phyloP scores from a whole-genome alignment of 1,139 yeast species.

The Candida pseudoviswanathii region DNA sequence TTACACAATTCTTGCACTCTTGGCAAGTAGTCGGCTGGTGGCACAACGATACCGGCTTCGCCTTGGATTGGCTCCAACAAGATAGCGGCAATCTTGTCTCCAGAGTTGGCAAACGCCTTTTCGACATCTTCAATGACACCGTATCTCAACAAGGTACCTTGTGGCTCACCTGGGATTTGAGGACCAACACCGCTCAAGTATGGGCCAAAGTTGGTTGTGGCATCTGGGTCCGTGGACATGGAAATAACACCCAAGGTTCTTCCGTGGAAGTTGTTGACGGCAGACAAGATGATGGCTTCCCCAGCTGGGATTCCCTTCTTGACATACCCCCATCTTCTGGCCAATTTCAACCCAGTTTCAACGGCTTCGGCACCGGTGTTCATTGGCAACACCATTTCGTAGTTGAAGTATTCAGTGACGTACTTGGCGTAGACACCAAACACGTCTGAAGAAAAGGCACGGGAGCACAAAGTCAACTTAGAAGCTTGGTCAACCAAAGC shows the following conservation, averaged over 20 bases:
- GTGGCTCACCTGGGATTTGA: slow-evolving; percentile 62
- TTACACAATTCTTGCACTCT: slow-evolving; percentile 76
- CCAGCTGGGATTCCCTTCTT: slow-evolving; percentile 80
- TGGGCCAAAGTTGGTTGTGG: slow-evolving; percentile 88
- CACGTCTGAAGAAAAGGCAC: slow-evolving; percentile 91
- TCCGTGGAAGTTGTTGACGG: slow-evolving; percentile 92
- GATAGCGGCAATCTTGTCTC: slow-evolving; percentile 89
- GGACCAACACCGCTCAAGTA: slow-evolving; percentile 85
- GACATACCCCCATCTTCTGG: slow-evolving; percentile 96
- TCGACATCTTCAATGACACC: slow-evolving; percentile 87
- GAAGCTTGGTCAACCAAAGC: slow-evolving; percentile 90
- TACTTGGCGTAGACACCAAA: slow-evolving; percentile 88
- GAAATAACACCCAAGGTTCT: slow-evolving; percentile 94
- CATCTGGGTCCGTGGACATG: slow-evolving; percentile 95
- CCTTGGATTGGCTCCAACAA: slow-evolving; percentile 97
- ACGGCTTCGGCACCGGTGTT: slow-evolving; percentile 99
- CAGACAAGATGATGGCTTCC: slow-evolving; percentile 87
- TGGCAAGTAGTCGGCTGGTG: slow-evolving; percentile 78
- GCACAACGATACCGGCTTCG: slow-evolving; percentile 97
- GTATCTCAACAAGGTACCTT: slow-evolving; percentile 62
- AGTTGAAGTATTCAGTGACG: slow-evolving; percentile 84
- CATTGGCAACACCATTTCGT: slow-evolving; percentile 95
- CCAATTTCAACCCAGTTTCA: slow-evolving; percentile 90
- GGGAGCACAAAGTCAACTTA: slow-evolving; percentile 78
- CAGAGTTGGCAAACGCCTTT: slow-evolving; percentile 78